Percentiles rank a stretch among this genome's conserved stretches.
These are phyloP conservation scores for Drechslerella stenobrocha DNA, from an alignment of 2,329 filamentous ascomycete species.

Conservation along the genomic window DNA sequence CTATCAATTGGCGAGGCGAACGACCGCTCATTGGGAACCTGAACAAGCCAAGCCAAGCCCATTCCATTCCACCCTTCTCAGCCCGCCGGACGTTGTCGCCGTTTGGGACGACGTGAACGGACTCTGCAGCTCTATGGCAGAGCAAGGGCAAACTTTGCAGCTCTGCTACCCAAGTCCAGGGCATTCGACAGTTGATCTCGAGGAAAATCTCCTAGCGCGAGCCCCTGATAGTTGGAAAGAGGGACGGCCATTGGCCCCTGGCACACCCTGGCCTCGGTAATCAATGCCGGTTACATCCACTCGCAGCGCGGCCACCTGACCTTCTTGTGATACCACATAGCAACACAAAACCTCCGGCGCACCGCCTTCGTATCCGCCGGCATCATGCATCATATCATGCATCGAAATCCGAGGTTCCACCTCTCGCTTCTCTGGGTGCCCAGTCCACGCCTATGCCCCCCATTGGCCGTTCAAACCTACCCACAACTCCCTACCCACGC, in stretches of 20 bases:
- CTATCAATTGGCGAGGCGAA: slow-evolving; percentile 3
- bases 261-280: slow-evolving; percentile 39
- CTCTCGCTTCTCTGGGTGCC: background rate
- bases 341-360: slow-evolving; percentile 21
- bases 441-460: too few relatives aligned
- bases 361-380: background rate
- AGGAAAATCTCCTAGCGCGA: slow-evolving; percentile 3
- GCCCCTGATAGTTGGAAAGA: slow-evolving; percentile 14
- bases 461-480: too few relatives aligned
- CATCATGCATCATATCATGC: slow-evolving; percentile 10
- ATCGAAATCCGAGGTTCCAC: slow-evolving; percentile 1
- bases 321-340: slow-evolving; percentile 32
- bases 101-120: slow-evolving; percentile 5
- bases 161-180: slow-evolving; percentile 15
- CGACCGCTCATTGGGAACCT: slow-evolving; percentile 11
- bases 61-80: too few relatives aligned
- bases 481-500: too few relatives aligned
- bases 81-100: background rate
- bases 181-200: slow-evolving; percentile 12
- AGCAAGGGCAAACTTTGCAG: background rate
- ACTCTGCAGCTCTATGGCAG: slow-evolving; percentile 13
- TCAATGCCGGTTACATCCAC: slow-evolving; percentile 27
- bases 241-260: too few relatives aligned
- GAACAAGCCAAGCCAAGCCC: slow-evolving; percentile 13
- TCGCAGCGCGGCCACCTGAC: slow-evolving; percentile 15